Percentiles rank a stretch among this genome's conserved stretches.
Conservation (phyloP, 2,329 filamentous ascomycete genomes). For the Cercospora zeina region DNA sequence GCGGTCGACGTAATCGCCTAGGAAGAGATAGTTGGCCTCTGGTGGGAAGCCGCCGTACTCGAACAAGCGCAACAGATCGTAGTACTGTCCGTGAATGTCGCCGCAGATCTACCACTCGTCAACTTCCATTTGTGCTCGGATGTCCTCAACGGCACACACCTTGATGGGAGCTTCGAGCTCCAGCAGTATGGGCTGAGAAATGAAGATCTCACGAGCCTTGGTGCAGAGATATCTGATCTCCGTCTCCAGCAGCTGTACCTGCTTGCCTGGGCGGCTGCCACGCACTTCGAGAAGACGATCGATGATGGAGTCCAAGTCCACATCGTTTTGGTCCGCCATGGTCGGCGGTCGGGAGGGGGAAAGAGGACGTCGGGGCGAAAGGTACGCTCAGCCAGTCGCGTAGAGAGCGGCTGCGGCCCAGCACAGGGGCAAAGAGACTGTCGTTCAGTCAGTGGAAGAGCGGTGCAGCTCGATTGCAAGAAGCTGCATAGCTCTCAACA, state of each 20-base stretch:
- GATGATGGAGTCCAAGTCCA: slow-evolving; percentile 99
- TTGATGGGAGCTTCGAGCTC: slow-evolving; percentile 99
- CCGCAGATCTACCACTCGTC: slow-evolving; percentile 78
- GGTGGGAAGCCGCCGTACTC: slow-evolving; percentile 98
- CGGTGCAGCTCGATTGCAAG: slow-evolving; percentile 6
- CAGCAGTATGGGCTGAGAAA: slow-evolving; percentile 95
- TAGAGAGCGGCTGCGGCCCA: not conserved
- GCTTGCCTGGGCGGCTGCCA: slow-evolving; percentile 96
- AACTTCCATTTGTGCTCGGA: slow-evolving; percentile 15
- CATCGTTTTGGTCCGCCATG: slow-evolving; percentile 81
- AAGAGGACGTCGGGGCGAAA: slow-evolving; percentile 22
- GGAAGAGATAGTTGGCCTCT: slow-evolving; percentile 98
- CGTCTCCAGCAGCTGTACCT: slow-evolving; percentile 92
- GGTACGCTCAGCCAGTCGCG: slow-evolving; percentile 28
- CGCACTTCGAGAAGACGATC: slow-evolving; percentile 96
- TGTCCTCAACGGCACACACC: slow-evolving; percentile 57
- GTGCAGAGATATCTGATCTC: slow-evolving; percentile 98
- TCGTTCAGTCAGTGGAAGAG: not conserved
- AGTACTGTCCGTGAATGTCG: slow-evolving; percentile 99
- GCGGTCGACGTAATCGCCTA: slow-evolving; percentile 97
- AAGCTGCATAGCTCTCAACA: slow-evolving; percentile 5
- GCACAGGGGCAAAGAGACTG: not conserved
- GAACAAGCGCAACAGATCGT: slow-evolving; percentile 93
- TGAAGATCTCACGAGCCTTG: slow-evolving; percentile 98
- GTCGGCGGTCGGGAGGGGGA: slow-evolving; percentile 35